These are phyloP conservation scores for Diaporthe citrichinensis DNA, from an alignment of 2,329 filamentous ascomycete species.

Conservation along the genomic window DNA sequence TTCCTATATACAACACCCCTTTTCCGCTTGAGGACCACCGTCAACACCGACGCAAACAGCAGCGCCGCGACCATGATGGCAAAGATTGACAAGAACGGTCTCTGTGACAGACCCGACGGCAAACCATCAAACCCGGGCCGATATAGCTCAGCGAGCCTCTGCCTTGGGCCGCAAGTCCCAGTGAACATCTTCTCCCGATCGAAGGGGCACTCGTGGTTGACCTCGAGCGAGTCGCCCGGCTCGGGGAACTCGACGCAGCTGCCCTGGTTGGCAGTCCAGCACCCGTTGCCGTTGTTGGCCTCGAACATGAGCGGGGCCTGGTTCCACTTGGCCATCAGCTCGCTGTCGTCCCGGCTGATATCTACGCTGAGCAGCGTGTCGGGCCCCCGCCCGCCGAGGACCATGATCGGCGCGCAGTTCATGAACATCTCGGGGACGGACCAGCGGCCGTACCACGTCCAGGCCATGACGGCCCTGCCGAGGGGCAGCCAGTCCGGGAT, in stretches of 20 bases:
- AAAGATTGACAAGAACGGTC: constrained; percentile 6
- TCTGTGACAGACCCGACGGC: neutral
- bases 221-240: constrained; percentile 15
- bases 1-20: neutral
- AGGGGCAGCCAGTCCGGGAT: constrained; percentile 23
- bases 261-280: constrained; percentile 21
- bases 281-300: constrained; percentile 12
- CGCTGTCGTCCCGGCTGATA: constrained; percentile 17
- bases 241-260: constrained; percentile 28
- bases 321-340: neutral
- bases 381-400: neutral
- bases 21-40: constrained; percentile 4
- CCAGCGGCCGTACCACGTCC: constrained; percentile 30
- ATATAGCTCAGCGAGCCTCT: constrained; percentile 7
- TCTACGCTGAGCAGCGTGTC: neutral
- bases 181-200: constrained; percentile 15
- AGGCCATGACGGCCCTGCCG: constrained; percentile 19
- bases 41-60: neutral
- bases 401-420: constrained; percentile 24
- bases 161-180: neutral
- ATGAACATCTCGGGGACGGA: constrained; percentile 20
- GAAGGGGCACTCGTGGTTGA: constrained; percentile 15
- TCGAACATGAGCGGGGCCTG: constrained; percentile 24
- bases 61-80: constrained; percentile 17
- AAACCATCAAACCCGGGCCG: neutral